Evolutionary conservation across 176 grass and related monocot genomes (phyloP).

Genomic region (Phragmites australis): DNA sequence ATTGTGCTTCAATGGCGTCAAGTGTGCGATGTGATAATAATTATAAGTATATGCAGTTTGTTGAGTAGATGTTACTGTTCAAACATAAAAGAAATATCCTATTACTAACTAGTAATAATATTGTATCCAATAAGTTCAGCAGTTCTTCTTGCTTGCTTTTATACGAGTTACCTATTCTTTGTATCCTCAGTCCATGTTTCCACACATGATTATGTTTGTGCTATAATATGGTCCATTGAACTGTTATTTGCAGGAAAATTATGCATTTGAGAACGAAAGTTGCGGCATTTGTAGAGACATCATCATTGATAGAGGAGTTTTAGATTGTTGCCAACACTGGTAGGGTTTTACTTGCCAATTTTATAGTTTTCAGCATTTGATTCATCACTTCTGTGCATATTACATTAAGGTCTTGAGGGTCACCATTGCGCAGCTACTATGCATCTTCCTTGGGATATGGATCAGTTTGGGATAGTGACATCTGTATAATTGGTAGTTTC

Average conservation of each 20-base stretch:
- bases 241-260: constrained; percentile 62
- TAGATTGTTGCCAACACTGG: constrained; percentile 91
- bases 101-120: background rate
- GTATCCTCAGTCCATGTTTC: background rate
- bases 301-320: constrained; percentile 73
- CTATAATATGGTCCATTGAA: constrained; percentile 15
- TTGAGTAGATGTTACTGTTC: background rate
- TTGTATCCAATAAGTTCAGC: background rate
- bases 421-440: background rate
- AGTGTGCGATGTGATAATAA: background rate
- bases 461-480: background rate
- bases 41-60: background rate
- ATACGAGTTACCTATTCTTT: background rate
- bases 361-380: constrained; percentile 23
- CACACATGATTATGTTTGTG: constrained; percentile 13
- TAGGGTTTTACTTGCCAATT: constrained; percentile 36
- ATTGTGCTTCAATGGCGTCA: background rate
- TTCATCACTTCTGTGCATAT: constrained; percentile 26
- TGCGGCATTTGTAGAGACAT: constrained; percentile 87
- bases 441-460: constrained; percentile 8
- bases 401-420: constrained; percentile 4
- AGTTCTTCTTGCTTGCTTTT: background rate
- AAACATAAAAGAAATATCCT: background rate
- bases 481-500: constrained; percentile 17
- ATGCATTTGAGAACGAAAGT: constrained; percentile 54